phyloP scores from a whole-genome alignment of 441 rosid species.

The Populus hybrid region DNA sequence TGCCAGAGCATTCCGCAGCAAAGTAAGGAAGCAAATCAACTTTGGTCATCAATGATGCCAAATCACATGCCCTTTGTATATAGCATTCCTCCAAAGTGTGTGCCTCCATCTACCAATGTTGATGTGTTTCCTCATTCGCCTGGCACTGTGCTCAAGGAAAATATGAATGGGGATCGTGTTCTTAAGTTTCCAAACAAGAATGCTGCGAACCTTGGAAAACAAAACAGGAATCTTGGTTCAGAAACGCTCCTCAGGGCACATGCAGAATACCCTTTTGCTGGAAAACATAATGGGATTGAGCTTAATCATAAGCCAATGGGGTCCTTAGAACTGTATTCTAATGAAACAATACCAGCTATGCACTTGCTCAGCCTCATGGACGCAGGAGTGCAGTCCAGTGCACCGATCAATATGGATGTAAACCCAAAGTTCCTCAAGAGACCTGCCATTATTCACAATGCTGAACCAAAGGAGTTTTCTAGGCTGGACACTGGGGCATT shows the following conservation, averaged over 20 bases:
- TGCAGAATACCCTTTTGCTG: constrained; percentile 35
- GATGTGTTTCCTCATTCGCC: constrained; percentile 31
- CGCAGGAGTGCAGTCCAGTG: constrained; percentile 52
- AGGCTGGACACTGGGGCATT: constrained; percentile 39
- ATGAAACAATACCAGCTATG: constrained; percentile 82
- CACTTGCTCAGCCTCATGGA: constrained; percentile 93
- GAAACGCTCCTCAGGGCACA: constrained; percentile 41
- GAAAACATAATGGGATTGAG: constrained; percentile 35
- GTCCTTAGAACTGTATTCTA: constrained; percentile 48
- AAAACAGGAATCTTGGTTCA: constrained; percentile 37
- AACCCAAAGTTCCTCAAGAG: constrained; percentile 45
- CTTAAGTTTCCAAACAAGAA: constrained; percentile 36
- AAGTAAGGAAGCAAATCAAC: constrained; percentile 41
- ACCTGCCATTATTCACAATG: constrained; percentile 42
- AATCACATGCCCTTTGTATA: constrained; percentile 38
- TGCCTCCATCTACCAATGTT: constrained; percentile 28
- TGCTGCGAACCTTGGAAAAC: constrained; percentile 39
- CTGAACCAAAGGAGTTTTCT: constrained; percentile 38
- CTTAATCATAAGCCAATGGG: constrained; percentile 27
- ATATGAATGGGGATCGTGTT: constrained; percentile 27
- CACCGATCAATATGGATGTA: constrained; percentile 41
- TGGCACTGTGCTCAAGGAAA: constrained; percentile 25
- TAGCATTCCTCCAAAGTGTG: constrained; percentile 32
- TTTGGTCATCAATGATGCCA: constrained; percentile 45
- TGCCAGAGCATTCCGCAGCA: constrained; percentile 51